Base-by-base conservation (phyloP, 805 yeast species). In the Metschnikowia noctiluminum region DNA sequence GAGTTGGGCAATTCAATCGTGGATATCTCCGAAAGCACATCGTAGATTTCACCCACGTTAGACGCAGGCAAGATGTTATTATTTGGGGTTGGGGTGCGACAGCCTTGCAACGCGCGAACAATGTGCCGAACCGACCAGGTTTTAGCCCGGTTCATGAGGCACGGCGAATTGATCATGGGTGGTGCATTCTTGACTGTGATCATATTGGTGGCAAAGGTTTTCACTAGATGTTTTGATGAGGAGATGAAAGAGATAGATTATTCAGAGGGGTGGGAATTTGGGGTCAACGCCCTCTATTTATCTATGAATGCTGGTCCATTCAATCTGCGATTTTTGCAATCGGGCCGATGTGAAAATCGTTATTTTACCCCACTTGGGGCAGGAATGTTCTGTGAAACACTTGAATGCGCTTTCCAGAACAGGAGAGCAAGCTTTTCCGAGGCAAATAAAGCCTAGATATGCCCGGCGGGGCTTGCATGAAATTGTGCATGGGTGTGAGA, bases 21-120 rank as follows among this genome's bases (percentile, higher is more conserved):
- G 12, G 38, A n/a, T 12, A 28, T 35, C 35, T 28, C 16, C 14
- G 39, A 26, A 10, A 35, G 9, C 28, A 42, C 26, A 9, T 35
- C 35, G 27, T 26, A 35, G 12, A 8, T 10, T 11, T 15, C 31
- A 13, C 27, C 26, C 9, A 10, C 28, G 34, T 13, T 28, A 42
- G 28, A 42, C 45, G n/a, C 45, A 28, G 39, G 45, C 39, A 6
- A 26, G n/a, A 27, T 42, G 45, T 42, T 42, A 27, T 28, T 10
- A 14, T 42, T 21, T 28, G 38, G 10, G 32, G 32, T 30, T 30
- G 12, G 12, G 32, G 32, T 42, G 45, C 45, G 45, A 42, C 45
- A 7, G 16, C n/a, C 27, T 6, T 35, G 39, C 30, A 42, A 42
- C 45, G 28, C 45, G n/a, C 35, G 39, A 15, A 28, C 30, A 27